Percentiles rank a stretch among this genome's conserved stretches.
phyloP scores from a whole-genome alignment of 2,329 filamentous ascomycete species.

The Atkinsonella texensis region DNA sequence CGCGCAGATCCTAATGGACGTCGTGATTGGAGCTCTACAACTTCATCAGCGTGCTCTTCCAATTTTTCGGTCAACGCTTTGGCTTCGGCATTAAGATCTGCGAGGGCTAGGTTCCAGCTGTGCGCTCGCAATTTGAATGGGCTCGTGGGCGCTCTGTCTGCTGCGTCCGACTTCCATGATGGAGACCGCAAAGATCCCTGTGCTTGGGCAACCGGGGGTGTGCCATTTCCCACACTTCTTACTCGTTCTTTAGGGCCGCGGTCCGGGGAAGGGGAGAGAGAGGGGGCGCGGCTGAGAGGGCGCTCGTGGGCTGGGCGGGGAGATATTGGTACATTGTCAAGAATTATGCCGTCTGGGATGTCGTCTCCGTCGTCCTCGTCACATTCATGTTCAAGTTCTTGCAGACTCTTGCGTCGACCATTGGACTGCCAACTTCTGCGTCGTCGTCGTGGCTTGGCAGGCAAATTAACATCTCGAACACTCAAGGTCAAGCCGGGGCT shows the following conservation, averaged over 20 bases:
- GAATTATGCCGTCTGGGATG: conserved; percentile 65
- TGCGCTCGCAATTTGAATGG: conserved; percentile 46
- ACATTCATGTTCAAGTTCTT: conserved; percentile 64
- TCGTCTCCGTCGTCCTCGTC: conserved; percentile 66
- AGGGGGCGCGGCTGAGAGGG: conserved; percentile 38
- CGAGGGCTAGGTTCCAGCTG: conserved; percentile 63
- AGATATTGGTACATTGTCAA: conserved; percentile 75
- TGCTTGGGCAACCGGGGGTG: conserved; percentile 44
- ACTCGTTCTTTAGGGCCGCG: conserved; percentile 37
- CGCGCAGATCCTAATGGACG: conserved; percentile 20
- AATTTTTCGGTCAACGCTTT: conserved; percentile 66
- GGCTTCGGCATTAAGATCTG: conserved; percentile 59
- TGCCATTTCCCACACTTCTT: conserved; percentile 51
- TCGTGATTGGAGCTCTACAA: conserved; percentile 26
- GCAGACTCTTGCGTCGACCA: conserved; percentile 50
- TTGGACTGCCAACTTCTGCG: conserved; percentile 63
- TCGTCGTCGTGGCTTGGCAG: conserved; percentile 25
- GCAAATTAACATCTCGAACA: conserved; percentile 28
- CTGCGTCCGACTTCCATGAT: conserved; percentile 36
- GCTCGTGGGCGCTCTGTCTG: conserved; percentile 24
- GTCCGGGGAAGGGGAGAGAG: conserved; percentile 42
- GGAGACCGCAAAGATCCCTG: conserved; percentile 49
- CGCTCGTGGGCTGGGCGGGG: conserved; percentile 51
- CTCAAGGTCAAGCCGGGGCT: conserved; percentile 37
- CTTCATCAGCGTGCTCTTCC: conserved; percentile 63